Evolutionary conservation across 108 stramenopile species (phyloP), one percentile per base, ranked within the genome.

Genomic region (Cyclotella kingstonii): DNA sequence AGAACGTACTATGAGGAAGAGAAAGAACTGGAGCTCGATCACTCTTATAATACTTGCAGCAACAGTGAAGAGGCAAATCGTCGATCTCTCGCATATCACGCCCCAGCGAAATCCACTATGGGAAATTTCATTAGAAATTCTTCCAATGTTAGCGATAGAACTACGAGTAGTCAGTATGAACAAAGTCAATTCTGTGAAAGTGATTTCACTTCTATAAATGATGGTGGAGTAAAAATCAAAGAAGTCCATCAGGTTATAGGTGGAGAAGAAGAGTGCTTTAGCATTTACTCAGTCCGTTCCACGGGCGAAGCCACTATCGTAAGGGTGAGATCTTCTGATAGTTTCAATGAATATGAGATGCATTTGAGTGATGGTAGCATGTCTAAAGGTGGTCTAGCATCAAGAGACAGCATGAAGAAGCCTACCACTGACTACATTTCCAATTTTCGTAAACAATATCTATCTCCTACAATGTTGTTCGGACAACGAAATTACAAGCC

Each of bases 191-290:
- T n/a, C n/a, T n/a, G n/a, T n/a, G n/a, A 18, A 18, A 18, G 43
- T 44, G 43, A 15, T 9, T 18, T 44, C 43, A 44, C n/a, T 18
- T n/a, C 43, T 18, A 44, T 44, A 5, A n/a, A 8, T n/a, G 43
- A 44, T n/a, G 4, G 19, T 7, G 36, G 36, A 36, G 36, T 36
- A 9, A 7, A 36, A 36, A 36, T 36, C 11, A 7, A 36, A 9
- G 36, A 36, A n/a, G n/a, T 4, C 43, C n/a, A 21, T 56, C 6
- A 3, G 12, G 21, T 28, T 15, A 17, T 12, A 38, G 33, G 17
- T 9, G 15, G 26, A 26, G 39, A 41, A 4, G 55, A 56, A 11
- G 55, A 56, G 39, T 34, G 35, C 23, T 41, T 41, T 56, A 41
- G 39, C 39, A 41, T 56, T 23, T 19, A 41, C 22, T 56, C 55